A percentile compares a stretch with the other conserved stretches of the same genome.
Evolutionary conservation across 31 red algal species (phyloP).

Genomic region (Bonnemaisonia californica): DNA sequence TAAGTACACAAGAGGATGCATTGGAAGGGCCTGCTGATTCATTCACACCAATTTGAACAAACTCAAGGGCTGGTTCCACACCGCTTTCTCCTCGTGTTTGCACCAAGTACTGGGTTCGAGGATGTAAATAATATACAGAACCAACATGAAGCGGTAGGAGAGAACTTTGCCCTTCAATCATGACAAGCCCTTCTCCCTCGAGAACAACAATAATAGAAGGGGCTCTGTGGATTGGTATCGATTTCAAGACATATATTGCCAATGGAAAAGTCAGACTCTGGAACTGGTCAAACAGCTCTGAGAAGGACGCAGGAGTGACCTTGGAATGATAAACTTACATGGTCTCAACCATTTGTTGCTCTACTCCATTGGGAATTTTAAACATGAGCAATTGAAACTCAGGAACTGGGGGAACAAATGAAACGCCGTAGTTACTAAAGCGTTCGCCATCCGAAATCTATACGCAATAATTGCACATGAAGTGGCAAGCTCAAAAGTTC

Average conservation of each 20-base stretch:
- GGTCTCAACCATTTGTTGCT: constrained; percentile 57
- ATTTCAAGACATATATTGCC: too few relatives aligned
- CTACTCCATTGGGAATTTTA: constrained; percentile 39
- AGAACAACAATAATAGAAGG: constrained; percentile 58
- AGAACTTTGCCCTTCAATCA: constrained; percentile 5
- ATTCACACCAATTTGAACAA: constrained; percentile 66
- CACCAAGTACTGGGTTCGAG: constrained; percentile 38
- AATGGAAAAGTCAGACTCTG: too few relatives aligned
- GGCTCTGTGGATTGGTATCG: constrained; percentile 34
- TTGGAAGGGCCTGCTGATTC: constrained; percentile 45
- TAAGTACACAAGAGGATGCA: constrained; percentile 27
- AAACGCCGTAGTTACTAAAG: constrained; percentile 53
- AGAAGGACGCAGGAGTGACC: too few relatives aligned
- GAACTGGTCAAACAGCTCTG: too few relatives aligned
- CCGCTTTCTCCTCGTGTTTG: constrained; percentile 3
- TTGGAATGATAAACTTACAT: constrained; percentile 44
- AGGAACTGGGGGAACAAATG: constrained; percentile 62
- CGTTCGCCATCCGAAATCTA: constrained; percentile 60
- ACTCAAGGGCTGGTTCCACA: constrained; percentile 24
- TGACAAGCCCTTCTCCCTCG: constrained; percentile 39
- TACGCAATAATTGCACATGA: neutral
- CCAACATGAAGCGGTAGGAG: constrained; percentile 47
- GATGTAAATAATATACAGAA: constrained; percentile 57
- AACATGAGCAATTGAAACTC: constrained; percentile 63
- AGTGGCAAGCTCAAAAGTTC: too few relatives aligned